Evolutionary conservation across 2,329 filamentous ascomycete species (phyloP), one percentile per base, ranked within the genome.

Genomic region (Thyridium curvatum): DNA sequence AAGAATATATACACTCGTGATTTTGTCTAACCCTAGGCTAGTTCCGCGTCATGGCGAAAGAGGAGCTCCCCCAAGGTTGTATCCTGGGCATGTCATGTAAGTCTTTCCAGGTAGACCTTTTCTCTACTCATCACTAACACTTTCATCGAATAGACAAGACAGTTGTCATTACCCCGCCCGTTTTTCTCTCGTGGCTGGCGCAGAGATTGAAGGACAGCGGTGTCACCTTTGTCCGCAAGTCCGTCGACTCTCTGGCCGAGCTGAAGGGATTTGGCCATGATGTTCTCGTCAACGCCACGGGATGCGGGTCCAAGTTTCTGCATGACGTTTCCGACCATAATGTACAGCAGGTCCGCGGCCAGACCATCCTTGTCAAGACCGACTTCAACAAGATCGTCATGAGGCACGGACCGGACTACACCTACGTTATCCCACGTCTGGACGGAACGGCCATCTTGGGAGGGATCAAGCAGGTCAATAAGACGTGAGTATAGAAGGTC

Each of bases 251-350:
- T 1, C 40, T 54, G 2, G 41, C 44, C 6, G 51, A 56, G 4
- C 35, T 47, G 2, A 43, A 40, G 18, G 34, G 37, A 6, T 32
- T 45, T 9, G 49, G 44, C 12, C 49, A 53, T 29, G 51, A 55
- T 30, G 42, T 54, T 12, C 41, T 56, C 10, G 39, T 55, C 38
- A 55, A 56, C 31, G 52, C 53, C 13, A 48, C 46, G 16, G 45
- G 48, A 3, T 33, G 38, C 14, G 52, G 52, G 8, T 37, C 52
- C 5, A 36, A 37, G 13, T 43, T 36, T 13, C 39, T 54, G 14
- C 15, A 16, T 1, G 52, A 52, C 38, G 42, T 52, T 4, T 15
- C 13, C 12, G 49, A 51, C 30, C 21, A 40, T 18, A 32, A 43
- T 12, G 37, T 52, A 8, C 43, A 48, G 38, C 17, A 42, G 17